phyloP scores from a whole-genome alignment of 441 rosid species.

The Populus hybrid region DNA sequence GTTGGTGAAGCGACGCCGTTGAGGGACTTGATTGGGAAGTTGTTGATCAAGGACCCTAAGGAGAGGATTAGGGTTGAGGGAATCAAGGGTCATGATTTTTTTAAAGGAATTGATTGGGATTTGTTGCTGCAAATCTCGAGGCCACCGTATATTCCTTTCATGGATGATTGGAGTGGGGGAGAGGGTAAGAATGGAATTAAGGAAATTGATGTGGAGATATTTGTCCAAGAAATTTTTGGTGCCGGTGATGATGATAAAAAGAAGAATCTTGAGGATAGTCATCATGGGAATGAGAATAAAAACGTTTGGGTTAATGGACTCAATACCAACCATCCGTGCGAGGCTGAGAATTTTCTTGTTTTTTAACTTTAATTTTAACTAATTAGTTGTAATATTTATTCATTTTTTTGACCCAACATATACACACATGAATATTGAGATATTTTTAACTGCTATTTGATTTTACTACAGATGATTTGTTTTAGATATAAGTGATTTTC shows the following conservation, averaged over 20 bases:
- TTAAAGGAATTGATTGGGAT: slow-evolving; percentile 55
- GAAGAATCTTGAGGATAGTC: neutral
- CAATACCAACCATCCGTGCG: slow-evolving; percentile 4
- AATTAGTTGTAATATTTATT: neutral
- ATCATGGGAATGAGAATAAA: neutral
- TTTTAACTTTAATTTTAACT: slow-evolving; percentile 19
- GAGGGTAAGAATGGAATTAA: slow-evolving; percentile 20
- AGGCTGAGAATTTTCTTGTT: slow-evolving; percentile 27
- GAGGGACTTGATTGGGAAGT: slow-evolving; percentile 49
- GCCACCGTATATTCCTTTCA: slow-evolving; percentile 55
- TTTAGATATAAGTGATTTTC: neutral
- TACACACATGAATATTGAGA: neutral
- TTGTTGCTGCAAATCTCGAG: slow-evolving; percentile 34
- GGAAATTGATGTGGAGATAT: slow-evolving; percentile 53
- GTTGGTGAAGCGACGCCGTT: slow-evolving; percentile 66
- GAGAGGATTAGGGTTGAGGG: slow-evolving; percentile 49
- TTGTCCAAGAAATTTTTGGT: slow-evolving; percentile 50
- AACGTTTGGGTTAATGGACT: slow-evolving; percentile 20
- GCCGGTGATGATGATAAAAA: slow-evolving; percentile 6
- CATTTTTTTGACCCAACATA: neutral
- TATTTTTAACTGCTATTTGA: neutral
- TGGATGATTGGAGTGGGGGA: slow-evolving; percentile 7
- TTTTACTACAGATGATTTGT: neutral
- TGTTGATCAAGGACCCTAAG: slow-evolving; percentile 57
- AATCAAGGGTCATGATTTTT: slow-evolving; percentile 63